phyloP scores from a whole-genome alignment of 2,329 filamentous ascomycete species.

The Verruconis gallopava region DNA sequence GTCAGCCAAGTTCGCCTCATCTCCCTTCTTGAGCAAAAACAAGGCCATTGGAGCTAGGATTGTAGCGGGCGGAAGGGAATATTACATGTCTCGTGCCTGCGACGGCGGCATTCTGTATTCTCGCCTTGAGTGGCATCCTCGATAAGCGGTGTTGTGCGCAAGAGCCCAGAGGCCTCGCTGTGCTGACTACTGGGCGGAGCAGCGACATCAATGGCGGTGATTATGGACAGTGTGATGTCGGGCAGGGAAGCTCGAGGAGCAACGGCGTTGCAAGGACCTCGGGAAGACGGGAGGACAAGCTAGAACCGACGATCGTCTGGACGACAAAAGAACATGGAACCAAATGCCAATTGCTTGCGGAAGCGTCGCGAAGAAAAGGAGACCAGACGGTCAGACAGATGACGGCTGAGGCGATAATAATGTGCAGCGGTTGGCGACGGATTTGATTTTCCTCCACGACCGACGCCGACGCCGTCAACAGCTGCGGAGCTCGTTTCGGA shows the following conservation, averaged over 20 bases:
- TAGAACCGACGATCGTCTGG: no score
- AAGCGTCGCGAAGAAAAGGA: no score
- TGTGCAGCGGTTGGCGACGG: no score
- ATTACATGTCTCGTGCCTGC: slow-evolving; percentile 14
- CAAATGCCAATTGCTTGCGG: background rate
- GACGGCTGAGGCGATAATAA: no score
- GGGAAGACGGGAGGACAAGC: slow-evolving; percentile 22
- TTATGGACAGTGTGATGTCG: slow-evolving; percentile 9
- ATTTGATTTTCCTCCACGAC: no score
- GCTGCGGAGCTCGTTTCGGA: background rate
- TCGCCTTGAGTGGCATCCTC: slow-evolving; percentile 70
- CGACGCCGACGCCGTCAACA: no score
- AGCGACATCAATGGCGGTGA: slow-evolving; percentile 29
- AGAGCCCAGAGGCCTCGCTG: slow-evolving; percentile 27
- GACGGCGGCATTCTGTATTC: slow-evolving; percentile 50
- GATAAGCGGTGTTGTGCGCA: slow-evolving; percentile 20
- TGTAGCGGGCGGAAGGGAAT: no score
- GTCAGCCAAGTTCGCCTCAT: slow-evolving; percentile 17
- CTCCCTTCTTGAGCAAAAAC: background rate
- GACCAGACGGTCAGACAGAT: no score
- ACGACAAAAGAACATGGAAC: slow-evolving; percentile 2
- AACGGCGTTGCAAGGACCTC: slow-evolving; percentile 25
- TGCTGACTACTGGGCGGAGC: slow-evolving; percentile 26
- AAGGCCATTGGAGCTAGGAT: slow-evolving; percentile 7
- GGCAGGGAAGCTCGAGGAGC: slow-evolving; percentile 13